Evolutionary conservation across 768 basidiomycete species (phyloP).

Genomic region (Podaxis sp.): DNA sequence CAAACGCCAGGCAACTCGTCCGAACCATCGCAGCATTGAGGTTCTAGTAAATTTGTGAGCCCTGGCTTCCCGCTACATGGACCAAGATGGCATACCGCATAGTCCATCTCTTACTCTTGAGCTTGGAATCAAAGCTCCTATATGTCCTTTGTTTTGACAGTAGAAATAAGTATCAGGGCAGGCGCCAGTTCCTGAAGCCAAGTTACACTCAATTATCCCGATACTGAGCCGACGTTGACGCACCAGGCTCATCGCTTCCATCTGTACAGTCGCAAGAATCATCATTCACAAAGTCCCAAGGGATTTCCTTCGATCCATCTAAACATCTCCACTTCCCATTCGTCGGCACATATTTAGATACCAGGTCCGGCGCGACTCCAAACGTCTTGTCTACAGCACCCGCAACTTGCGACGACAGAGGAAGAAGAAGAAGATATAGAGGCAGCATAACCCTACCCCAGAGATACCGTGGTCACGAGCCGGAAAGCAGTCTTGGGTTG

Average conservation of each 20-base stretch:
- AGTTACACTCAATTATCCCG: conserved; percentile 1
- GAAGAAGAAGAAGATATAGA: conserved; percentile 49
- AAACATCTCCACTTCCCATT: conserved; percentile 75
- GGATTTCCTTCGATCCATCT: conserved; percentile 75
- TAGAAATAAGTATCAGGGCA: conserved; percentile 77
- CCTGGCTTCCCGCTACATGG: background rate
- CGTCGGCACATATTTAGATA: conserved; percentile 55
- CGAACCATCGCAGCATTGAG: conserved; percentile 93
- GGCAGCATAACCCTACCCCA: conserved; percentile 39
- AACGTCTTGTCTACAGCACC: conserved; percentile 45
- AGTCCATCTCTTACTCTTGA: conserved; percentile 90
- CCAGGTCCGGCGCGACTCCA: conserved; percentile 57
- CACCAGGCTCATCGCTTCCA: conserved; percentile 95
- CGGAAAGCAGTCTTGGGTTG: conserved; percentile 4
- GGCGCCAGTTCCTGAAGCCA: conserved; percentile 71
- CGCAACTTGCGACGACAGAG: conserved; percentile 41
- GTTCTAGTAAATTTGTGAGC: conserved; percentile 51
- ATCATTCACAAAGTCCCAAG: conserved; percentile 85
- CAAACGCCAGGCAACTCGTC: conserved; percentile 88
- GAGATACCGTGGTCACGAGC: background rate
- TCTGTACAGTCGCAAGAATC: conserved; percentile 94
- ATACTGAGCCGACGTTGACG: conserved; percentile 12
- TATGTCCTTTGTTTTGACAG: conserved; percentile 86
- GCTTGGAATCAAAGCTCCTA: conserved; percentile 75
- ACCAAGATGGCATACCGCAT: conserved; percentile 65